These are phyloP conservation scores for Lipomyces spencermartinsiae DNA, from an alignment of 805 yeast genomes.

Conservation along the genomic window DNA sequence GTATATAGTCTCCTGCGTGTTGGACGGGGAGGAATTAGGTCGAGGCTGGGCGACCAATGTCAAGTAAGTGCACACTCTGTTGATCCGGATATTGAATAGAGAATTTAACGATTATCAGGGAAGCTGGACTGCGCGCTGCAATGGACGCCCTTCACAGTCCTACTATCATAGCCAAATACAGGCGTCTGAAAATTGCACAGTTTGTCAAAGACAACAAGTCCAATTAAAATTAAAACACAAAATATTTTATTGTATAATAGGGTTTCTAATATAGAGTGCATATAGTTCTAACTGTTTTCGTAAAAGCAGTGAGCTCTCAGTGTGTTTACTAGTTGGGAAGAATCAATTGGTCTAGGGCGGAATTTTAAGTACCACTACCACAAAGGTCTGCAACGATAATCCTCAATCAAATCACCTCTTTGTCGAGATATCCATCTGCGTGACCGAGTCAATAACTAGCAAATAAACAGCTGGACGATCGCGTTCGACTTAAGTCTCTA, in stretches of 20 bases:
- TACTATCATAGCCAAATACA: conserved; percentile 64
- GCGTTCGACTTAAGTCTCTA: not conserved
- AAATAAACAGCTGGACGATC: not conserved
- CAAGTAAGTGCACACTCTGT: conserved; percentile 46
- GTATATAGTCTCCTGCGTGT: conserved; percentile 68
- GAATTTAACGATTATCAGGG: conserved; percentile 38
- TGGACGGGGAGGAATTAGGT: conserved; percentile 71
- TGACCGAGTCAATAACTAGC: not conserved
- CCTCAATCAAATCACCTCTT: not conserved
- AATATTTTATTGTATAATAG: conserved; percentile 6
- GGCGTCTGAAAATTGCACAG: conserved; percentile 25
- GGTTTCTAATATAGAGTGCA: not conserved
- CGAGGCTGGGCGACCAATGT: conserved; percentile 70
- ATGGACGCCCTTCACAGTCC: conserved; percentile 72
- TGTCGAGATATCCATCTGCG: not conserved
- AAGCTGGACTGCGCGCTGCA: conserved; percentile 87
- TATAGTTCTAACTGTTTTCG: not conserved
- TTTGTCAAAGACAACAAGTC: not conserved
- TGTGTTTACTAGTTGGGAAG: too few relatives aligned
- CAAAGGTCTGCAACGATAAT: too few relatives aligned
- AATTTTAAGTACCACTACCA: too few relatives aligned
- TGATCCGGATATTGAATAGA: not conserved
- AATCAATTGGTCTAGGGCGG: too few relatives aligned
- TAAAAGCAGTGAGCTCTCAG: not conserved
- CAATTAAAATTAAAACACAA: not conserved